Base-by-base conservation (phyloP, 352 stramenopile genomes). In the Pythium monospermum region DNA sequence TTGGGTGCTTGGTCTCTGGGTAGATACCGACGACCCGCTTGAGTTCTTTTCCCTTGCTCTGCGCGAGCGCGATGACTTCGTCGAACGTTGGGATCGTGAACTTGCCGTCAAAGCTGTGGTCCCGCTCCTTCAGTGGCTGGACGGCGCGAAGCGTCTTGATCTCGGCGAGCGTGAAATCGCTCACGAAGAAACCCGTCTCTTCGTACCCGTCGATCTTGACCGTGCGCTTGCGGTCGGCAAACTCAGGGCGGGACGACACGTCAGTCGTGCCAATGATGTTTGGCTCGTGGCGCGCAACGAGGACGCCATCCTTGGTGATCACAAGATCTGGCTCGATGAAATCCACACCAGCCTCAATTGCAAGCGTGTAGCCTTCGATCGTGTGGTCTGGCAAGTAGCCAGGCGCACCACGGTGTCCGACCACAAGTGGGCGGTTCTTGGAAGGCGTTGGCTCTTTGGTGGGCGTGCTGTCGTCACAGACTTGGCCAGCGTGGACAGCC, bases 361-460 rank as follows among this genome's bases (percentile, higher is more conserved):
- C 88, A 13, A 97, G 68, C 43, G 75, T 85, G 70, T 97, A 97
- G 13, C 76, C 77, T 46, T 72, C 66, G 49, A 97, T 71, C 22
- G 91, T 92, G 61, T 97, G 85, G 55, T 97, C 86, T 4, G 91
- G 88, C 22, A 96, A 60, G 64, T 96, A 91, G 33, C 83, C 87
- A 3, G 83, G 85, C 7, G 87, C 87, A 10, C 87, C 90, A 13
- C 90, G 84, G 73, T 97, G 90, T 7, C 71, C 84, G 22, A 83
- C 62, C 39, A 87, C 82, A 8, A 74, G 65, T 6, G 78, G 73
- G 38, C 66, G 65, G 37, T 76, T 69, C 46, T 83, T 59, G 52
- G 32, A 38, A 7, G 45, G 42, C 22, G 52, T 18, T 30, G 32
- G 15, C 18, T 41, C 30, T 8, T 27, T 53, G 18, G 43, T 35